Percentiles rank a stretch among this genome's conserved stretches.
Conservation (phyloP, 1,139 yeast genomes). For the Barnettozyma hawaiiensis region DNA sequence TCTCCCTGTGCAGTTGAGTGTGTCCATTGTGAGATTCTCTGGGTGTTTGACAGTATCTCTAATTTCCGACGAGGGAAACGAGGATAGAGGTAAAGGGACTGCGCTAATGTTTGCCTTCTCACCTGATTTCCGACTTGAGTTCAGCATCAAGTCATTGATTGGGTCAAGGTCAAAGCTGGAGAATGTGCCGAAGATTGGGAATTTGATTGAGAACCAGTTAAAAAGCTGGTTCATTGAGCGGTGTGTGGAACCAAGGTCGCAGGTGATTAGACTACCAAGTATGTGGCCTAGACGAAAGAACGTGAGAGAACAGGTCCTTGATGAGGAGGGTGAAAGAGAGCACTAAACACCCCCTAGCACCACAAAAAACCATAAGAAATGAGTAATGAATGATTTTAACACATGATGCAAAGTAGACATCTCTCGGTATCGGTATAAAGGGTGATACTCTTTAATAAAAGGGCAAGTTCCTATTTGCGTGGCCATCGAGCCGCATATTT, state of each 20-base stretch:
- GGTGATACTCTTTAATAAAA: too few relatives aligned
- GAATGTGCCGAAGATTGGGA: constrained; percentile 87
- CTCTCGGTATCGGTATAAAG: too few relatives aligned
- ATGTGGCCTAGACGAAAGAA: constrained; percentile 86
- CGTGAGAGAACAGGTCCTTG: constrained; percentile 39
- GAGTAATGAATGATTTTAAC: too few relatives aligned
- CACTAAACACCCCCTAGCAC: too few relatives aligned
- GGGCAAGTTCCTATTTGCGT: too few relatives aligned
- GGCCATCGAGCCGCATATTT: too few relatives aligned
- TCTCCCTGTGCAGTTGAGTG: constrained; percentile 75
- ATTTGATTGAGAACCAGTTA: constrained; percentile 73
- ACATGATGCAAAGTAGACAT: too few relatives aligned
- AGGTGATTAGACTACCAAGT: constrained; percentile 75
- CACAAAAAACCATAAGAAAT: not conserved
- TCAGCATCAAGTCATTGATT: constrained; percentile 76
- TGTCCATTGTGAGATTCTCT: constrained; percentile 87
- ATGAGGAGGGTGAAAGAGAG: not conserved
- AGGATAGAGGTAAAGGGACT: constrained; percentile 42
- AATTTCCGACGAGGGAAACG: constrained; percentile 21
- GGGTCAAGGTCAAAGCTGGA: constrained; percentile 92
- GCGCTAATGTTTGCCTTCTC: constrained; percentile 84
- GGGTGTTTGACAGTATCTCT: constrained; percentile 80
- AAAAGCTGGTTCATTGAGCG: constrained; percentile 89
- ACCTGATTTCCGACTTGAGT: constrained; percentile 85
- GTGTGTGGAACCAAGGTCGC: constrained; percentile 90